phyloP scores from a whole-genome alignment of 164 flowering plant genomes.

The Santalum album region DNA sequence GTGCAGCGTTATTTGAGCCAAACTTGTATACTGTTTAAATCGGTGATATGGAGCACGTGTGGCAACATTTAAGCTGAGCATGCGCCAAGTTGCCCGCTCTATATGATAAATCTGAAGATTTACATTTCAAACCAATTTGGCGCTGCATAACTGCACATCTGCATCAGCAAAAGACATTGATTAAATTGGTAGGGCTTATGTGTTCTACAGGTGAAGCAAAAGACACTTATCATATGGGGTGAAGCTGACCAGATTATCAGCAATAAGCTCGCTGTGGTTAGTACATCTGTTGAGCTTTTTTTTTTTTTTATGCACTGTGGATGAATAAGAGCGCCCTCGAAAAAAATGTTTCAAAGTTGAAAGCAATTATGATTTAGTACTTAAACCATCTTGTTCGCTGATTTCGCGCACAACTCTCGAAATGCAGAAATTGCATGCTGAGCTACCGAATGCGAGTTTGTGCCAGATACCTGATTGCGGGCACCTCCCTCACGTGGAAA shows the following conservation, averaged over 20 bases:
- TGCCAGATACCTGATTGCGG: constrained; percentile 74
- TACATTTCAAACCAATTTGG: no score
- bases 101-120: no score
- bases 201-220: constrained; percentile 53
- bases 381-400: no score
- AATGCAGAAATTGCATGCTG: constrained; percentile 65
- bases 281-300: constrained; percentile 14
- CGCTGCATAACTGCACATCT: no score
- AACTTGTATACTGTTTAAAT: no score
- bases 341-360: no score
- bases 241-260: constrained; percentile 79
- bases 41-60: no score
- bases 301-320: background rate
- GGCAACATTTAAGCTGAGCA: no score
- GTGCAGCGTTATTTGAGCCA: no score
- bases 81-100: no score
- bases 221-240: constrained; percentile 89
- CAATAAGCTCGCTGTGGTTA: constrained; percentile 62
- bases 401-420: background rate
- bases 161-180: background rate
- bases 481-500: constrained; percentile 91
- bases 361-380: no score
- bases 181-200: background rate
- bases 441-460: constrained; percentile 53
- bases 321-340: no score